Evolutionary conservation across 2,329 filamentous ascomycete genomes (phyloP), one percentile per base, ranked within the genome.

Genomic region (Capronia americana): DNA sequence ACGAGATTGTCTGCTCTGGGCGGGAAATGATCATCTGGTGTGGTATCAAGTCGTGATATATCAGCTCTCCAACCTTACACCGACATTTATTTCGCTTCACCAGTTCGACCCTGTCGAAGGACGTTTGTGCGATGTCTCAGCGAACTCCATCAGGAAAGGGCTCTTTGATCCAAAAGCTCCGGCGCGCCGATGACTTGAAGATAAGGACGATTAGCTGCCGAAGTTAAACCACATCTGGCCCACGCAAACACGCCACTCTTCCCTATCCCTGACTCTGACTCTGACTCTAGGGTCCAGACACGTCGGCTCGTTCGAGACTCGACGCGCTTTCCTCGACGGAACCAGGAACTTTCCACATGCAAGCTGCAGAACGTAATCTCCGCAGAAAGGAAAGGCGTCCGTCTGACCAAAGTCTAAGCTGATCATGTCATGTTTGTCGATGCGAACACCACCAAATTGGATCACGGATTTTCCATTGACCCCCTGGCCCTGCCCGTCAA

Each of bases 361-460:
- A n/a, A 41, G 30, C 48, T 54, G 57, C 41, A 59, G 30, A 32
- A 62, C 26, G 38, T n/a, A 62, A 62, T 62, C 34, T 62, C 59
- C 59, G 59, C 50, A 23, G 24, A 34, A 32, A 53, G 34, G 48
- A 41, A 54, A 38, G 34, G 59, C 59, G 12, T 62, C 34, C 23
- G 14, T 56, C 30, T 55, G 32, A 44, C 51, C 23, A 26, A 62
- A 55, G 24, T 56, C 17, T 34, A 46, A 55, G 30, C 23, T 30
- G 41, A 20, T 44, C 46, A n/a, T 23, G 26, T 53, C 44, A 28
- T 50, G 48, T 28, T 51, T 46, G 23, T 12, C 20, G 34, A 51
- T 46, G 20, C 26, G 8, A 32, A n/a, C 10, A 11, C 24, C 53
- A 55, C 28, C 4, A 55, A 55, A 55, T 26, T 30, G 28, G 53